Percentiles rank a stretch among this genome's conserved stretches.
phyloP scores from a whole-genome alignment of 108 stramenopile genomes.

The Nitzschia sp. region DNA sequence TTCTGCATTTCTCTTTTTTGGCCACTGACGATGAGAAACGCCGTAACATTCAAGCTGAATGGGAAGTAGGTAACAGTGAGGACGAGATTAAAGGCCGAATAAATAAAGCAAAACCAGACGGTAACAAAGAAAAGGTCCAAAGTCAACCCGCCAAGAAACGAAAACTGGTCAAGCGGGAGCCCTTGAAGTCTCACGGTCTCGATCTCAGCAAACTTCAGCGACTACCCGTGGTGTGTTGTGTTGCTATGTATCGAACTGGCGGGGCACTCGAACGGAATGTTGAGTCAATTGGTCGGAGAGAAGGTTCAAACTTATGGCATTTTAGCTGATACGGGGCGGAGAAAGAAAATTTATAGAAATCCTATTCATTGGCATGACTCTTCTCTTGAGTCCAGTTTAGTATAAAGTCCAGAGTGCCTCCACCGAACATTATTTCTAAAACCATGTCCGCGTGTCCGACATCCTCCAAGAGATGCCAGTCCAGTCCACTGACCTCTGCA shows the following conservation, averaged over 20 bases:
- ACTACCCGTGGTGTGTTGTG: constrained; percentile 87
- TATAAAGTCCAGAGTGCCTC: not conserved
- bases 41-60: constrained; percentile 18
- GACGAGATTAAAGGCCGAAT: constrained; percentile 50
- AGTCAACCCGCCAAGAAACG: not conserved
- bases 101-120: constrained; percentile 40
- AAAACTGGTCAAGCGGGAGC: constrained; percentile 17
- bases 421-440: not conserved
- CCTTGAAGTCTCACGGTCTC: not conserved
- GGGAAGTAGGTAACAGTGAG: constrained; percentile 9
- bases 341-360: not conserved
- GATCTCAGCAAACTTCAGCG: constrained; percentile 23
- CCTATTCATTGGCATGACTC: too few species aligned
- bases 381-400: not conserved
- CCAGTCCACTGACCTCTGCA: not conserved
- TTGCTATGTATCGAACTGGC: constrained; percentile 87
- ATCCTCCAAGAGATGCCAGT: not conserved
- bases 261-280: constrained; percentile 86
- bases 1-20: constrained; percentile 82
- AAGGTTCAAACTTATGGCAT: constrained; percentile 84
- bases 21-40: constrained; percentile 27
- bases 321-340: constrained; percentile 61
- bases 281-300: constrained; percentile 57
- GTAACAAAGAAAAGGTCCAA: not conserved
- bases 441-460: not conserved